phyloP scores from a whole-genome alignment of 352 stramenopile genomes.

The Discostella stelligera region DNA sequence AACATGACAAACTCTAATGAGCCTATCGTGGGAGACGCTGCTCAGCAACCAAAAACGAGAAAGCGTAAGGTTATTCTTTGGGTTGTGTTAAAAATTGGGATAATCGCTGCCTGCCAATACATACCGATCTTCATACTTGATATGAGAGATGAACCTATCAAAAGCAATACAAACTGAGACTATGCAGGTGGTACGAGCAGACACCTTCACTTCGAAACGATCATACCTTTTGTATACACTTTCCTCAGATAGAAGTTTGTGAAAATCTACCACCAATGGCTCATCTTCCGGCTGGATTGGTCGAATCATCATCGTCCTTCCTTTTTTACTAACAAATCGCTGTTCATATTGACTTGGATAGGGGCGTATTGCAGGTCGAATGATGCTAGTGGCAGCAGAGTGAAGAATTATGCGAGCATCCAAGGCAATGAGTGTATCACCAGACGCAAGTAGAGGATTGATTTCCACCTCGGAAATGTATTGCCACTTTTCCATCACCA shows the following conservation, averaged over 20 bases:
- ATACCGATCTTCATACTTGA: conserved; percentile 27
- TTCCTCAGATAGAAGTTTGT: conserved; percentile 37
- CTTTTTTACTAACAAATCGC: conserved; percentile 19
- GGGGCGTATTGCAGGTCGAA: conserved; percentile 34
- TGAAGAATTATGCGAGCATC: conserved; percentile 43
- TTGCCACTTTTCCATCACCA: conserved; percentile 42
- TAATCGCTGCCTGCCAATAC: background rate
- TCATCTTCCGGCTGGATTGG: conserved; percentile 44
- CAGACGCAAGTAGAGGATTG: conserved; percentile 40
- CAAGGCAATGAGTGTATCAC: conserved; percentile 26
- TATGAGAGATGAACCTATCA: conserved; percentile 22
- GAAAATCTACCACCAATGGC: conserved; percentile 39
- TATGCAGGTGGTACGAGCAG: background rate
- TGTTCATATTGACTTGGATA: conserved; percentile 32
- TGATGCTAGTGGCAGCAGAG: conserved; percentile 4
- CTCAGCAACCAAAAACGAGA: background rate
- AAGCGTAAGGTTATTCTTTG: background rate
- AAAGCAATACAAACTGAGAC: background rate
- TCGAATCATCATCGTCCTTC: conserved; percentile 26
- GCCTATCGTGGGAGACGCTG: conserved; percentile 22
- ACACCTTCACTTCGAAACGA: background rate
- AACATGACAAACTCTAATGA: conserved; percentile 41
- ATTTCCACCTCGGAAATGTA: conserved; percentile 51
- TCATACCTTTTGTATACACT: conserved; percentile 30
- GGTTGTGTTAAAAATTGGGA: background rate